Evolutionary conservation across 106 monocot genomes (phyloP), one percentile per base, ranked within the genome.

Genomic region (Iris macrosiphon): DNA sequence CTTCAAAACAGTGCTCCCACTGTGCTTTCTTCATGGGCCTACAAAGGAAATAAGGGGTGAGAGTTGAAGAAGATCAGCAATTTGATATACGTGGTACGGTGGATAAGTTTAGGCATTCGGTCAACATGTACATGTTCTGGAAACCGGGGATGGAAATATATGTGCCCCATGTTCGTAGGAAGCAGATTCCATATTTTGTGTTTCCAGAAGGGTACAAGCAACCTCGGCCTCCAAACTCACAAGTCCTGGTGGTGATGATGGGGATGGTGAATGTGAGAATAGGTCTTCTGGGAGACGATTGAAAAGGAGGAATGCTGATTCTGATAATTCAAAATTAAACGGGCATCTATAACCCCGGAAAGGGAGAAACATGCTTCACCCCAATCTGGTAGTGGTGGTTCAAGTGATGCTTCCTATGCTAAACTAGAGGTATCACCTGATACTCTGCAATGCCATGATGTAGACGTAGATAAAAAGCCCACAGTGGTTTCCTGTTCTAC

Each of bases 121-220:
- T 88, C 4, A 72, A 69, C 46, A 61, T 72, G 71, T 88, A 79
- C 43, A 58, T 72, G 66, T 88, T 61, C 55, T 88, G 82, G 82
- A 88, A 82, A 40, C 88, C 75, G 7, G 75, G 82, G 6, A 88
- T 88, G 88, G 82, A 88, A 23, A 68, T 88, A 6, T 72, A 72
- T 54, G 88, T 88, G 48, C 76, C 82, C 49, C 92, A 92, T 74
- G 92, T 87, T 45, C 78, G 77, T 10, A 71, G 80, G 52, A 90
- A 74, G 77, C 85, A 87, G 52, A 90, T 96, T 64, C 96, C 96
- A 24, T 60, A 73, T 14, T 96, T 72, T 75, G 86, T 96, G 6
- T 83, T 90, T 64, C 96, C 95, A 7, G 85, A 82, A 57, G 95
- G 95, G 15, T 82, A 79, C 33, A 82, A 67, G 57, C 64, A 76